Evolutionary conservation across 2,329 filamentous ascomycete genomes (phyloP), one percentile per base, ranked within the genome.

Genomic region (Penicillium concentricum): DNA sequence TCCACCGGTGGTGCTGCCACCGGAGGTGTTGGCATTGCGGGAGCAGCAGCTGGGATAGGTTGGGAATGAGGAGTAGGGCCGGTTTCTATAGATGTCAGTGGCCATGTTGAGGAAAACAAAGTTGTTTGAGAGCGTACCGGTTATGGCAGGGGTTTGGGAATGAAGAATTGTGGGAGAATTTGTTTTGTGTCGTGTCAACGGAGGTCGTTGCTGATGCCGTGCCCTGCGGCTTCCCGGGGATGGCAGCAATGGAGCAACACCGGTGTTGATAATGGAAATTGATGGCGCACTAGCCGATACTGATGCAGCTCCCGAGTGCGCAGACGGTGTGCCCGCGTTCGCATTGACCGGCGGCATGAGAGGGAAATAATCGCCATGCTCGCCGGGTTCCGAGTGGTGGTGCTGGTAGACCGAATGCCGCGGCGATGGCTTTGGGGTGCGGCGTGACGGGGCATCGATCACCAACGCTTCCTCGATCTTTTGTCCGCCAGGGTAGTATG

Each of bases 401-500:
- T 79, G 73, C 41, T 82, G 75, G 64, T 78, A 80, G 8, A 75
- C 72, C 2, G 67, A 59, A 54, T 74, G 73, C 57, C 87, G 82
- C 3, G 92, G 92, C 10, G 92, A 96, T 12, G 90, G 87, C 64
- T 88, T 89, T 1, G 92, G 92, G 0, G 91, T 92, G 58, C 88
- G 84, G 52, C 87, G 85, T 35, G 81, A 78, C 16, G 92, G 91
- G 20, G 95, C 86, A 67, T 97, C 92, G 69, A 99, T 96, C 62
- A 97, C 72, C 59, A 99, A 82, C 8, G 94, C 94, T 70, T 99
- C 94, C 52, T 92, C 88, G 44, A 96, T 87, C 0, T 81, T 85
- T 76, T 97, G 94, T 8, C 93, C 93, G 43, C 89, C 90, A 2
- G 93, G 90, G 69, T 87, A 99, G 74, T 91, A 91, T 18, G 84